These are phyloP conservation scores for Coccomyxa sp. DNA, from an alignment of 139 green algal species.

Conservation along the genomic window DNA sequence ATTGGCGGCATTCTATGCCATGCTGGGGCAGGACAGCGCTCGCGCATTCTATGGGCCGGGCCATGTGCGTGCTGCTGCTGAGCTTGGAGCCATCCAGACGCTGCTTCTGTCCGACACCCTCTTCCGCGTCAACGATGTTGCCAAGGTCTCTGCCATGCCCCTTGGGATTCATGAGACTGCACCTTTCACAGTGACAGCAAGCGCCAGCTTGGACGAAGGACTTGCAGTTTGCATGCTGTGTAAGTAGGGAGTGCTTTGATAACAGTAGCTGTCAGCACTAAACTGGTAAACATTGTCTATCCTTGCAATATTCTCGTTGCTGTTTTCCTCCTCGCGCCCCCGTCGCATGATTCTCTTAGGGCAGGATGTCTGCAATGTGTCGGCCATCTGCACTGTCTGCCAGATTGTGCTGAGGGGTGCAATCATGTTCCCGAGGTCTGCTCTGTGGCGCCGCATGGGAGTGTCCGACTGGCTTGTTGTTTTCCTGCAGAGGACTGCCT, in stretches of 20 bases:
- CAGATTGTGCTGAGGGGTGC: not conserved
- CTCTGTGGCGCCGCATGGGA: not conserved
- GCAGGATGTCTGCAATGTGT: not conserved
- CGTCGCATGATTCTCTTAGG: too few species aligned
- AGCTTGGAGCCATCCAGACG: slow-evolving; percentile 68
- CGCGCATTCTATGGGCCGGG: slow-evolving; percentile 91
- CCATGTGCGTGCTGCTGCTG: slow-evolving; percentile 65
- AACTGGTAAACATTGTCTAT: too few species aligned
- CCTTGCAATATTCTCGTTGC: too few species aligned
- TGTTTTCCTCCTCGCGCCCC: too few species aligned
- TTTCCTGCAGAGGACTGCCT: slow-evolving; percentile 40
- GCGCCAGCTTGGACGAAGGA: not conserved
- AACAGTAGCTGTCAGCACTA: too few species aligned
- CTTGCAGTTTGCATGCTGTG: not conserved
- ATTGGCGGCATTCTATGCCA: slow-evolving; percentile 80
- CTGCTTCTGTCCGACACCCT: slow-evolving; percentile 78
- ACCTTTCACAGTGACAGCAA: not conserved
- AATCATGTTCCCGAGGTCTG: not conserved
- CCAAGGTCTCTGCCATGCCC: slow-evolving; percentile 15
- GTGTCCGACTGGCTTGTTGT: not conserved
- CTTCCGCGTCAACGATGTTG: slow-evolving; percentile 73
- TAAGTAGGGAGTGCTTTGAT: too few species aligned
- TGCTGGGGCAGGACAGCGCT: slow-evolving; percentile 65
- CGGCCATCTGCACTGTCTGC: not conserved
- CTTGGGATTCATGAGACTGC: not conserved